Percentiles rank a stretch among this genome's conserved stretches.
phyloP scores from a whole-genome alignment of 306 rosid species.

The Fagus sylvatica region DNA sequence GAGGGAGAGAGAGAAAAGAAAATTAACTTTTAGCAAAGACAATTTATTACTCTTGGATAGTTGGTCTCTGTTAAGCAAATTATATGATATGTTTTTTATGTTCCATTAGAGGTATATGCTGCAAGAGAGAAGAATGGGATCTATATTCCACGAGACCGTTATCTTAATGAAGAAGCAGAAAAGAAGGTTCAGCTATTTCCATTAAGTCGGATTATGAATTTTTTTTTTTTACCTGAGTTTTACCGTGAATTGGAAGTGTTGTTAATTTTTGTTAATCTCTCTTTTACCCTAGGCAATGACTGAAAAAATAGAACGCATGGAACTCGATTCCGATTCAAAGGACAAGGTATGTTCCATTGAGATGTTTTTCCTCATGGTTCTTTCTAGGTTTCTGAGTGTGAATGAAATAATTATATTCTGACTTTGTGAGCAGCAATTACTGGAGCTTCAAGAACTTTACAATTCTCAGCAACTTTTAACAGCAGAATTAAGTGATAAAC shows the following conservation, averaged over 20 bases:
- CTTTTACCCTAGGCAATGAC: conserved; percentile 75
- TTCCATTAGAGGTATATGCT: conserved; percentile 83
- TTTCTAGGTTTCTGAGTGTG: conserved; percentile 5
- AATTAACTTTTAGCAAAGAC: background rate
- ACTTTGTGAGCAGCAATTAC: conserved; percentile 61
- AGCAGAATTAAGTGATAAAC: conserved; percentile 74
- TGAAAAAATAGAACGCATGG: conserved; percentile 97
- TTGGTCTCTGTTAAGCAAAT: conserved; percentile 21
- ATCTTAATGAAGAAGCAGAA: conserved; percentile 93
- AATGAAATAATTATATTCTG: conserved; percentile 20
- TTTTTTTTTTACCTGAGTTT: conserved; percentile 5
- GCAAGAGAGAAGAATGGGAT: conserved; percentile 99
- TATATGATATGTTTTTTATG: conserved; percentile 8
- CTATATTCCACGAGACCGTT: conserved; percentile 98
- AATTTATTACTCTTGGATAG: background rate
- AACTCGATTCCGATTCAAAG: conserved; percentile 85
- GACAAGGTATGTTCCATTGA: conserved; percentile 68
- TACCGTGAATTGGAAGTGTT: conserved; percentile 12
- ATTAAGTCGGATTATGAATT: background rate
- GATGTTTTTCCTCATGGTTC: conserved; percentile 22
- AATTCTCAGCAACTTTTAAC: conserved; percentile 81
- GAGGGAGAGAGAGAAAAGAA: no score
- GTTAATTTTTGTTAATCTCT: conserved; percentile 12
- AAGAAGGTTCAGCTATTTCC: conserved; percentile 65
- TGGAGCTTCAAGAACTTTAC: conserved; percentile 92